phyloP scores from a whole-genome alignment of 305 asterid species.

The Fraxinus latifolia region DNA sequence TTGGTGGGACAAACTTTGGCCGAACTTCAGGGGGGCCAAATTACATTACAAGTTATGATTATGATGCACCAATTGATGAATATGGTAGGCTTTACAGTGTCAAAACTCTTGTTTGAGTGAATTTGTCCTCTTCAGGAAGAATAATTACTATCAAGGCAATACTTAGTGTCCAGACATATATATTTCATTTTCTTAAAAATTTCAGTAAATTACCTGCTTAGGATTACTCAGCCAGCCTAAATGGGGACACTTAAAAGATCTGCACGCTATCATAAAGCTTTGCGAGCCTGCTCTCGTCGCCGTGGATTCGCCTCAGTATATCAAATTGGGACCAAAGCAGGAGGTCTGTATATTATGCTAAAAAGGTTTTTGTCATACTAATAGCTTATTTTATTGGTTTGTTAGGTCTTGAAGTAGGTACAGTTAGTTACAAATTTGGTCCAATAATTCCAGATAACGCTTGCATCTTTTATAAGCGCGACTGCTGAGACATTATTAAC shows the following conservation, averaged over 20 bases:
- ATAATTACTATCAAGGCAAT: conserved; percentile 6
- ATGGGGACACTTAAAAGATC: conserved; percentile 91
- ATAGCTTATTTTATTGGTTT: conserved; percentile 1
- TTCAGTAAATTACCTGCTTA: conserved; percentile 31
- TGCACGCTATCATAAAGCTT: conserved; percentile 86
- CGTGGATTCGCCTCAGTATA: conserved; percentile 65
- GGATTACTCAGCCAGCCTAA: conserved; percentile 91
- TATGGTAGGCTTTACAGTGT: conserved; percentile 51
- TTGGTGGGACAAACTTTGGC: conserved; percentile 96
- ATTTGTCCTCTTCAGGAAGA: neutral
- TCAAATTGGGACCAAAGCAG: conserved; percentile 80
- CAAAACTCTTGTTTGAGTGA: conserved; percentile 14
- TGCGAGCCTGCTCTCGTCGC: conserved; percentile 89
- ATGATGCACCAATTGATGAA: conserved; percentile 95
- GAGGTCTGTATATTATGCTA: conserved; percentile 51
- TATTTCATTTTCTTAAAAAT: conserved; percentile 13
- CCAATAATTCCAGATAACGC: neutral
- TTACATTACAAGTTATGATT: conserved; percentile 86
- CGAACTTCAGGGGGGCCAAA: conserved; percentile 95
- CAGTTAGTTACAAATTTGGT: conserved; percentile 7
- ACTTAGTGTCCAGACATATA: neutral
- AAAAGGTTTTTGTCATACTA: neutral
- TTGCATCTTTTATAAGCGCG: neutral
- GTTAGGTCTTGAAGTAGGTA: conserved; percentile 2
- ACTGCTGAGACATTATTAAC: neutral